A percentile compares a stretch with the other conserved stretches of the same genome.
phyloP scores from a whole-genome alignment of 2,329 filamentous ascomycete genomes.

The Cytospora leucostoma region DNA sequence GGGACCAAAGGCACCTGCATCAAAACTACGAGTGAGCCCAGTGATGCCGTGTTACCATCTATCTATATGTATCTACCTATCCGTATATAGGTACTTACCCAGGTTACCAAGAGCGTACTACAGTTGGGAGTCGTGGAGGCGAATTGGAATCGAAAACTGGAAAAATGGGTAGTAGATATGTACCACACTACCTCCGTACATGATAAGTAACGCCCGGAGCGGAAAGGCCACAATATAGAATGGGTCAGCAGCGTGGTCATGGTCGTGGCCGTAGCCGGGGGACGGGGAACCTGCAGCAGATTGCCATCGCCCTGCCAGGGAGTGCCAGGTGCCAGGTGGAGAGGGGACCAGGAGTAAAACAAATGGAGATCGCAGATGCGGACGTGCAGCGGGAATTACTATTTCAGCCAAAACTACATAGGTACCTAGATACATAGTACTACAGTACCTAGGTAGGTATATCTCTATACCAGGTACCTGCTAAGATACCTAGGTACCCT shows the following conservation, averaged over 20 bases:
- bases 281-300: background rate
- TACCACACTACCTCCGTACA: background rate
- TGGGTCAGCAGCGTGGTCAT: conserved; percentile 3
- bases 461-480: no score
- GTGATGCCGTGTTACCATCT: background rate
- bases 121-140: background rate
- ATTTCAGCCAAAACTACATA: background rate
- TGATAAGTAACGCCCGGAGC: background rate
- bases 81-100: background rate
- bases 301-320: background rate
- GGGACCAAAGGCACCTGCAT: background rate
- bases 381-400: background rate
- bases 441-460: no score
- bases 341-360: background rate
- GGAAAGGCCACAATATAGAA: background rate
- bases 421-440: no score
- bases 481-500: no score
- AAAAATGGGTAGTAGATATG: background rate
- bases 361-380: conserved; percentile 1
- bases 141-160: no score
- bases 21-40: background rate
- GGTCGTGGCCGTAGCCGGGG: background rate
- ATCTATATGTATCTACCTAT: background rate
- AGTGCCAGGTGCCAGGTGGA: background rate
- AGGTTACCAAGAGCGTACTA: background rate